A percentile compares a stretch with the other conserved stretches of the same genome.
Evolutionary conservation across 179 eudicot species (phyloP).

Genomic region (Kewa caespitosa): DNA sequence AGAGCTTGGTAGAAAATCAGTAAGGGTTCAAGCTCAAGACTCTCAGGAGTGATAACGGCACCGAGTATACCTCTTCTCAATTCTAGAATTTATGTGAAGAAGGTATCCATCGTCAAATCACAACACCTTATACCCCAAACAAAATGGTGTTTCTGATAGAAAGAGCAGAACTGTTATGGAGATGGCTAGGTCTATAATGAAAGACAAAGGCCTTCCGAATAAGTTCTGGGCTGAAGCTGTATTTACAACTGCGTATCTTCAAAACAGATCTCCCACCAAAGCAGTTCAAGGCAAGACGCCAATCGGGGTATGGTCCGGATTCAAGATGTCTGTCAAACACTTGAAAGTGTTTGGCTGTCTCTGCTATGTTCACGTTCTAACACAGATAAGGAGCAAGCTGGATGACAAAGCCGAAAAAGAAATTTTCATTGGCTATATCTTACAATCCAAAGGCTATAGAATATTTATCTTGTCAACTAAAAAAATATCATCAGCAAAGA

Average conservation of each 20-base stretch:
- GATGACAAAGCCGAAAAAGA: not conserved
- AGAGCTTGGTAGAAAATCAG: not conserved
- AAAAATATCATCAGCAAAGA: not conserved
- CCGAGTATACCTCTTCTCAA: not conserved
- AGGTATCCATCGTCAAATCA: not conserved
- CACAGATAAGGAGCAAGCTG: not conserved
- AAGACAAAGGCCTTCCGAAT: not conserved
- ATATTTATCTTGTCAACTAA: not conserved
- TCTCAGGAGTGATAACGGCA: not conserved
- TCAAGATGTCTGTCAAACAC: not conserved
- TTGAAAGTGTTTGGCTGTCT: not conserved
- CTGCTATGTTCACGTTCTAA: not conserved
- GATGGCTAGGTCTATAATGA: not conserved
- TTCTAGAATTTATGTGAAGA: slow-evolving; percentile 17
- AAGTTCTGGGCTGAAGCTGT: not conserved
- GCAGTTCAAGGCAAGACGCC: not conserved
- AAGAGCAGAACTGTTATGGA: not conserved
- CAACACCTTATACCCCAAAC: not conserved
- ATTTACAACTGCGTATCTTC: not conserved
- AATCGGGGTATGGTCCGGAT: not conserved
- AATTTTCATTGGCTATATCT: no score
- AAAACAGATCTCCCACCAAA: not conserved
- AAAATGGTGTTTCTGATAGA: slow-evolving; percentile 5
- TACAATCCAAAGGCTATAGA: not conserved
- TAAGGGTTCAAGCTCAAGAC: not conserved